Conservation (phyloP, 495 filamentous ascomycete genomes). For the Saxophila tyrrhenica region DNA sequence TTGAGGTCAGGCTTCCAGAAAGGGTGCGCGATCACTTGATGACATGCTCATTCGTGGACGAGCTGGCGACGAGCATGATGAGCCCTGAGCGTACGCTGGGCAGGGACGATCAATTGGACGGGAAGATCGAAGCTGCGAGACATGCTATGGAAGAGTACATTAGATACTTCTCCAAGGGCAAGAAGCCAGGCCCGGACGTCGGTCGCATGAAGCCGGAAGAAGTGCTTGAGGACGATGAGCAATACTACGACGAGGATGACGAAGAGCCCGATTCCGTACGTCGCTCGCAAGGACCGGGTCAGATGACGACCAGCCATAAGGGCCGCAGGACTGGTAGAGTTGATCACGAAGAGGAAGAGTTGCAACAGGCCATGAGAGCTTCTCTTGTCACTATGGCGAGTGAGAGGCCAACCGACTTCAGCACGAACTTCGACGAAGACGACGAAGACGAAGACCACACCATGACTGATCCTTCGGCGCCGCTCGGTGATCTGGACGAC, state of each 20-base stretch:
- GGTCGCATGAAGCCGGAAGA: neutral
- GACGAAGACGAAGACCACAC: no score
- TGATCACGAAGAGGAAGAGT: no score
- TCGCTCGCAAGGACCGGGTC: no score
- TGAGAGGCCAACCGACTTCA: no score
- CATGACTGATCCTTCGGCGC: no score
- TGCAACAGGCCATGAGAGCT: no score
- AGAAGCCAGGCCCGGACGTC: neutral
- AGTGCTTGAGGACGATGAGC: neutral
- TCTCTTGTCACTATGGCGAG: no score
- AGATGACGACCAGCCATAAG: no score
- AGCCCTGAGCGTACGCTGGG: neutral
- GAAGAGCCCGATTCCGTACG: neutral
- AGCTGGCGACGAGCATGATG: neutral
- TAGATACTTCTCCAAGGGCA: neutral
- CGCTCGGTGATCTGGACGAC: no score
- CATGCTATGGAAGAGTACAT: neutral
- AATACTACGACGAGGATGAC: neutral
- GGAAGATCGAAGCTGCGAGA: neutral
- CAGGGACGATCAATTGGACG: neutral
- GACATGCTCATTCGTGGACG: constrained; percentile 1
- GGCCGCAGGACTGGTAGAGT: no score
- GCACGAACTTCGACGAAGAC: no score
- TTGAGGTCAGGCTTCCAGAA: constrained; percentile 1
- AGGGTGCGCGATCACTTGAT: neutral